Evolutionary conservation across 192 early-diverging fungal genomes (phyloP), one percentile per base, ranked within the genome.

Genomic region (Entomortierella chlamydospora): DNA sequence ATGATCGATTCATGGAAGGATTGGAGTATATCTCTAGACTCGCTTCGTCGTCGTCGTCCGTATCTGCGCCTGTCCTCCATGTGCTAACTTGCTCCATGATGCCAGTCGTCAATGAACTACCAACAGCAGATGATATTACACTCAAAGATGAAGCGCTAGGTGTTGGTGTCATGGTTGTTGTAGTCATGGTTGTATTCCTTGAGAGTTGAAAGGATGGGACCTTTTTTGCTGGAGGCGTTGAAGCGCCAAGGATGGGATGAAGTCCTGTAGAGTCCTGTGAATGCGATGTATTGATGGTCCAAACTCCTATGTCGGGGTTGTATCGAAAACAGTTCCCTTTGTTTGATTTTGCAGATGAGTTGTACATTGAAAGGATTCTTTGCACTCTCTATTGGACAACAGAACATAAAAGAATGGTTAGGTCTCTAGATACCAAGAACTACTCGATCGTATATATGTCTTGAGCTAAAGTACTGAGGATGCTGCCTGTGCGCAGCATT

Each of bases 21-120:
- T 79, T 70, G 23, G 76, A 79, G 49, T 70, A 65, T 4, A 79
- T 70, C 63, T 79, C 76, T 5, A 79, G 54, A 41, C 76, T 79
- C 1, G 76, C 76, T 31, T 70, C 76, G 20, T 79, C 76, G 43
- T 79, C 76, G 47, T 79, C 76, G 34, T 79, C 76, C 0, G 68
- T 79, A 30, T 79, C 76, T 7, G 26, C 68, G 28, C 76, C 76
- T 20, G 76, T 70, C 50, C 76, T 63, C 76, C 76, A 79, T 13
- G 76, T 79, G 50, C 68, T 79, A 61, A 79, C 76, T 15, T 79
- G 76, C 50, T 79, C 76, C 76, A 79, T 79, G 41, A 79, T 79
- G 2, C 76, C 76, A 13, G 76, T 60, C 4, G 76, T 79, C 22
- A 79, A 50, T 4, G 76, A 79, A 25, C 76, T 79, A 3, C 76